Percentiles rank a stretch among this genome's conserved stretches.
Conservation (phyloP, 2,329 filamentous ascomycete genomes). For the Annulohypoxylon truncatum region DNA sequence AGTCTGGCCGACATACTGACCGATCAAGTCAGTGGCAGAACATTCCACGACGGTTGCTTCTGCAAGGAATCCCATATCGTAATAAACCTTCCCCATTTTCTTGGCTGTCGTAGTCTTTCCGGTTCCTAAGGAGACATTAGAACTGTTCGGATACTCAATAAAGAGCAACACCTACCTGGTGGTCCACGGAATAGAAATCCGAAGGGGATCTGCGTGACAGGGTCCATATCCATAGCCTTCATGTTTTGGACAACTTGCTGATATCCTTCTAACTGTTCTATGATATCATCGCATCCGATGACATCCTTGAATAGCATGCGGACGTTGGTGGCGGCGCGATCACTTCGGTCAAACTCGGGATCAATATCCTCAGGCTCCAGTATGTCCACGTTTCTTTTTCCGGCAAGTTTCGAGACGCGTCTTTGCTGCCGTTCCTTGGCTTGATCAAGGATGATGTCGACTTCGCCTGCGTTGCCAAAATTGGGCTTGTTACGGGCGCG, state of each 20-base stretch:
- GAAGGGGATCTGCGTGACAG: constrained; percentile 63
- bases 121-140: constrained; percentile 52
- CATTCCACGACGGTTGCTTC: constrained; percentile 70
- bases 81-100: constrained; percentile 81
- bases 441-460: constrained; percentile 73
- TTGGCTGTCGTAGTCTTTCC: constrained; percentile 75
- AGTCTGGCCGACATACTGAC: constrained; percentile 71
- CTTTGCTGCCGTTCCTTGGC: constrained; percentile 66
- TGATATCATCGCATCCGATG: constrained; percentile 66
- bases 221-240: constrained; percentile 59
- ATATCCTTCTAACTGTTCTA: constrained; percentile 62
- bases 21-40: constrained; percentile 76
- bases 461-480: constrained; percentile 79
- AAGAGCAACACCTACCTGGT: constrained; percentile 57
- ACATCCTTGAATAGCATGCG: constrained; percentile 40
- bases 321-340: constrained; percentile 56
- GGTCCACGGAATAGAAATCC: constrained; percentile 70
- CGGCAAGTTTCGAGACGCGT: constrained; percentile 46
- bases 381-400: constrained; percentile 43
- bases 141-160: neutral
- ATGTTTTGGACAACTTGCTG: constrained; percentile 59
- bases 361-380: constrained; percentile 62
- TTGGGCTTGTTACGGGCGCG: constrained; percentile 71
- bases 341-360: constrained; percentile 60
- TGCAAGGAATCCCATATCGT: constrained; percentile 76